Evolutionary conservation across 345 rosid genomes (phyloP), one percentile per base, ranked within the genome.

Genomic region (Citrus mangshanensis): DNA sequence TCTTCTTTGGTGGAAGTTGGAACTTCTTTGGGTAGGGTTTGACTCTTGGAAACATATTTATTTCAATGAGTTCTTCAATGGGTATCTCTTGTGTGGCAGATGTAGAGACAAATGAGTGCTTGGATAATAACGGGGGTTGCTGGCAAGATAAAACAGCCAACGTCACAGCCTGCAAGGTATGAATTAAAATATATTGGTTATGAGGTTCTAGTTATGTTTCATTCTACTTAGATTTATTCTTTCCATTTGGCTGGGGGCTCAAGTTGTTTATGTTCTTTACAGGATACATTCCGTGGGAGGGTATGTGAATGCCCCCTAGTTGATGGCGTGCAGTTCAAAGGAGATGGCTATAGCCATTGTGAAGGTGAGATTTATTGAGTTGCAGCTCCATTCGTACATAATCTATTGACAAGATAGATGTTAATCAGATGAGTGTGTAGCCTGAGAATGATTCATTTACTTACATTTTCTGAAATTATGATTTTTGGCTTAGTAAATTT

Each of bases 271-370:
- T 68, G n/a, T 63, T 75, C 56, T 64, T 8, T 18, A 73, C 85
- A 96, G 99, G 99, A 96, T 85, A 96, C 99, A 21, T 96, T 96
- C 75, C 97, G 99, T 73, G 99, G 99, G 74, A 90, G 89, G 78
- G 95, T 94, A 68, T 96, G 99, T 56, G 98, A 89, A 73, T 96
- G 99, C 70, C 98, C 99, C 67, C 56, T 88, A 73, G 95, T 96
- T 54, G 92, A 94, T 90, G 99, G 97, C 40, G 95, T 96, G 84
- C 93, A 86, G 86, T 96, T 96, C 83, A 96, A 87, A 83, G 98
- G 99, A 84, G 98, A 96, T 84, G 99, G 98, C 79, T 96, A 96
- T 84, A 91, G 83, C 84, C 89, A 88, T 49, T 96, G 99, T 88
- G 98, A 94, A 90, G 93, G 99, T 94, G 67, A 83, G 86, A 25